Evolutionary conservation across 1,139 yeast genomes (phyloP), one percentile per base, ranked within the genome.

Genomic region (Chernovozyma aurita): DNA sequence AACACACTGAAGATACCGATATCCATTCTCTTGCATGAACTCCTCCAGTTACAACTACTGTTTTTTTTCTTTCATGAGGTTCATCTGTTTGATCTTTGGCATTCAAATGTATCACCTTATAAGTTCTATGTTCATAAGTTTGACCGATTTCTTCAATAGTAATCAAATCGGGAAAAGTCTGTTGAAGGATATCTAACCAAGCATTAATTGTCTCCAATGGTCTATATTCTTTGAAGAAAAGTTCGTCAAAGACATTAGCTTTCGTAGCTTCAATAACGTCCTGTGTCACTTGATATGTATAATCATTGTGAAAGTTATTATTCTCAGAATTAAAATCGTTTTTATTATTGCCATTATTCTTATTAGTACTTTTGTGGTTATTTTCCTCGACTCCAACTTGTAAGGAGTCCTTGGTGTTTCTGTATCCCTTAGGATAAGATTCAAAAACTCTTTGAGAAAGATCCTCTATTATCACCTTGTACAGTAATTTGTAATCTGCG

Each of bases 21-120:
- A 87, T 73, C 97, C 97, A 88, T 59, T 88, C 97, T 34, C 97
- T 71, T 0, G 95, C 94, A 58, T 88, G 96, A 2, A 83, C 72
- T 1, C 95, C 96, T 16, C 92, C 90, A 1, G 92, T 78, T 12
- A 88, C 67, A 1, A 87, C 84, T 33, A 88, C 72, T 0, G 94
- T 84, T 52, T 78, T 80, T 49, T 76, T 73, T 15, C 69, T 64
- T 16, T 50, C 47, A 34, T 78, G 80, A 24, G 70, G 67, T 26
- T 56, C 48, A n/a, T 63, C 69, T 11, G 57, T 58, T 24, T 52
- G 51, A 27, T 48, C 43, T 25, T 73, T 74, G 3, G 74, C 70
- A 2, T 78, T 65, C 24, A 86, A 55, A 49, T 85, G 85, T 24
- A 86, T 61, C 0, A 85, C 85, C 35, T 75, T 76, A 50, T 80